A percentile compares a stretch with the other conserved stretches of the same genome.
Evolutionary conservation across 2,329 filamentous ascomycete genomes (phyloP).

Genomic region (Tolypocladium album): DNA sequence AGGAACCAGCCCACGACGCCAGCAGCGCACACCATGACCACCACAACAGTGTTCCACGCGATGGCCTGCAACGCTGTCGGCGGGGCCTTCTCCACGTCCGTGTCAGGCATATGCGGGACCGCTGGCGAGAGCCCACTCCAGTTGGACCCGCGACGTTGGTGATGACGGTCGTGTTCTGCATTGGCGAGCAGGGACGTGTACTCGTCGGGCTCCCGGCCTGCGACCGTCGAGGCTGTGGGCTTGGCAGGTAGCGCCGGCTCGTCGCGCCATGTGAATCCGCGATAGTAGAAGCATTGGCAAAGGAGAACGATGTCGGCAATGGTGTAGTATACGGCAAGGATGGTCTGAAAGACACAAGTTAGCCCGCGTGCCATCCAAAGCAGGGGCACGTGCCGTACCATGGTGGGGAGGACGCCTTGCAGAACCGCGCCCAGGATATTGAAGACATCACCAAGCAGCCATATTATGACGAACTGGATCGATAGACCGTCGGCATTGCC

Average conservation of each 20-base stretch:
- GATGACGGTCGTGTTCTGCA: conserved; percentile 26
- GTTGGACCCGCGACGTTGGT: conserved; percentile 39
- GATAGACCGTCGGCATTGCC: conserved; percentile 80
- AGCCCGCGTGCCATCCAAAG: neutral
- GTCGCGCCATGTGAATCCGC: conserved; percentile 63
- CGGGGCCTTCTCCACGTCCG: conserved; percentile 31
- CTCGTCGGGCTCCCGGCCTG: conserved; percentile 36
- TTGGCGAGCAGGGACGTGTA: conserved; percentile 37
- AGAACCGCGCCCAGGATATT: conserved; percentile 89
- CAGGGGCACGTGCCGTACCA: conserved; percentile 39
- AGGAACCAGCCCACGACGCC: conserved; percentile 83
- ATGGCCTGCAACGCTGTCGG: conserved; percentile 46
- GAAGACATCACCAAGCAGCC: conserved; percentile 90
- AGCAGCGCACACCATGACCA: conserved; percentile 73
- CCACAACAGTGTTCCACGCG: conserved; percentile 63
- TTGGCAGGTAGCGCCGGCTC: conserved; percentile 34
- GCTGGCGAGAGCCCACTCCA: conserved; percentile 66
- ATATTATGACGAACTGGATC: conserved; percentile 84
- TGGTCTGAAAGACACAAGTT: conserved; percentile 42
- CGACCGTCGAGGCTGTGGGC: conserved; percentile 19
- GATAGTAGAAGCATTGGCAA: conserved; percentile 89
- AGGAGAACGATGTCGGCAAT: conserved; percentile 83
- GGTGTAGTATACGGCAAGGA: conserved; percentile 90
- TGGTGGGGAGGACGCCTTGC: conserved; percentile 86
- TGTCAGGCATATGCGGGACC: conserved; percentile 57